Conservation (phyloP, 345 rosid genomes). For the Arabis alpina region DNA sequence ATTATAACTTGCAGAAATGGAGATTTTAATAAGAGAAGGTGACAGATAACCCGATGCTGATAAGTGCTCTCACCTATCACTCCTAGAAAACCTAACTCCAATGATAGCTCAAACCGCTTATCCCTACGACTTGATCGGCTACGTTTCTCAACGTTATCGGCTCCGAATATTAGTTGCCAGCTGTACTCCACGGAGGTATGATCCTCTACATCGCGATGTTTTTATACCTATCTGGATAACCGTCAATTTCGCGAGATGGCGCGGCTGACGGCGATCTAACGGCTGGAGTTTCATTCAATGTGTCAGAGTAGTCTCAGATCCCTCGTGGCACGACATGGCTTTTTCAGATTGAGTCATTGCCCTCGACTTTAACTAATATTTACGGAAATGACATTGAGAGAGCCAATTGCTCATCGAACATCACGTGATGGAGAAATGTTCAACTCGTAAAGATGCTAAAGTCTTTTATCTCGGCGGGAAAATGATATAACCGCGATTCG, state of each 20-base stretch:
- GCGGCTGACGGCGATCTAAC: slow-evolving; percentile 36
- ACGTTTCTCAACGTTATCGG: slow-evolving; percentile 72
- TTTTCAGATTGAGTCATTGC: slow-evolving; percentile 26
- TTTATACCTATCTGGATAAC: background rate
- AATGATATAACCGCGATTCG: background rate
- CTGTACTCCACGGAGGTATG: slow-evolving; percentile 35
- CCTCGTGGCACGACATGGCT: slow-evolving; percentile 58
- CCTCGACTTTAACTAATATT: slow-evolving; percentile 40
- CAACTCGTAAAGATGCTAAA: slow-evolving; percentile 30
- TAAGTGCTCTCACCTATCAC: accelerated
- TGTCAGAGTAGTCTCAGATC: slow-evolving; percentile 49
- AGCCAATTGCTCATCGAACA: slow-evolving; percentile 30
- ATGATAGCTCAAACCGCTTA: accelerated
- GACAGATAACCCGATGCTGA: slow-evolving; percentile 57
- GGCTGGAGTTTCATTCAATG: slow-evolving; percentile 39
- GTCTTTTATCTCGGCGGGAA: slow-evolving; percentile 18
- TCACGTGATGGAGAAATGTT: slow-evolving; percentile 54
- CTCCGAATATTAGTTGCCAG: slow-evolving; percentile 85
- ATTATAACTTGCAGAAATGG: slow-evolving; percentile 50
- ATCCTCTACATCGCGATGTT: slow-evolving; percentile 2
- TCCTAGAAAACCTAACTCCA: background rate
- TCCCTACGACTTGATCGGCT: slow-evolving; percentile 73
- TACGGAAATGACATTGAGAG: slow-evolving; percentile 51
- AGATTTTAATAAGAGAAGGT: slow-evolving; percentile 49
- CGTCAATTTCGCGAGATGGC: slow-evolving; percentile 31